These are phyloP conservation scores for Aegilops sharonensis DNA, from an alignment of 176 grass and related monocot genomes.

Conservation along the genomic window DNA sequence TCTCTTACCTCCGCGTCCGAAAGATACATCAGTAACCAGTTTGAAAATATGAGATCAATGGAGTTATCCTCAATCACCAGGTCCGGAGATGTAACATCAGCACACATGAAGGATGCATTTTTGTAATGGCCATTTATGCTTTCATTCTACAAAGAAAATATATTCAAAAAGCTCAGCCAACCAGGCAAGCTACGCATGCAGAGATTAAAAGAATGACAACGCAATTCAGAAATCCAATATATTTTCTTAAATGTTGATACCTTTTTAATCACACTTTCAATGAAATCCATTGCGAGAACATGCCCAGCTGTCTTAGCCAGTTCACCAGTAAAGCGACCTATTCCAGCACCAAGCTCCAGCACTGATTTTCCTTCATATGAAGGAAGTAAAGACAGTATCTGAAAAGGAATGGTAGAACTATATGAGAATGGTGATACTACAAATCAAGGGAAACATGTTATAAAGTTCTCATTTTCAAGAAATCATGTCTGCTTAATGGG, in stretches of 20 bases:
- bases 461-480: background rate
- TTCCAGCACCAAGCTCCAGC: constrained; percentile 94
- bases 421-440: constrained; percentile 9
- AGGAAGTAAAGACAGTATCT: constrained; percentile 94
- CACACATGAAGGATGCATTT: constrained; percentile 87
- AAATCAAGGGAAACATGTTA: background rate
- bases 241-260: constrained; percentile 28
- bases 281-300: constrained; percentile 91
- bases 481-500: background rate
- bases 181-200: background rate
- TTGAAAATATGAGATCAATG: constrained; percentile 93
- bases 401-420: background rate
- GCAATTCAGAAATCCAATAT: background rate
- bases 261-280: constrained; percentile 96
- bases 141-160: constrained; percentile 64
- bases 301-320: constrained; percentile 75
- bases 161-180: background rate
- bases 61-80: constrained; percentile 69
- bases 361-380: constrained; percentile 81
- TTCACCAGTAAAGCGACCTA: constrained; percentile 94
- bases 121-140: constrained; percentile 76
- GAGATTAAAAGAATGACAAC: background rate
- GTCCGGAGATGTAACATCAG: constrained; percentile 85
- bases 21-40: constrained; percentile 98
- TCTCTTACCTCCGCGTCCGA: constrained; percentile 84